Evolutionary conservation across 2,329 filamentous ascomycete genomes (phyloP), one percentile per base, ranked within the genome.

Genomic region (Beauveria brongniartii): DNA sequence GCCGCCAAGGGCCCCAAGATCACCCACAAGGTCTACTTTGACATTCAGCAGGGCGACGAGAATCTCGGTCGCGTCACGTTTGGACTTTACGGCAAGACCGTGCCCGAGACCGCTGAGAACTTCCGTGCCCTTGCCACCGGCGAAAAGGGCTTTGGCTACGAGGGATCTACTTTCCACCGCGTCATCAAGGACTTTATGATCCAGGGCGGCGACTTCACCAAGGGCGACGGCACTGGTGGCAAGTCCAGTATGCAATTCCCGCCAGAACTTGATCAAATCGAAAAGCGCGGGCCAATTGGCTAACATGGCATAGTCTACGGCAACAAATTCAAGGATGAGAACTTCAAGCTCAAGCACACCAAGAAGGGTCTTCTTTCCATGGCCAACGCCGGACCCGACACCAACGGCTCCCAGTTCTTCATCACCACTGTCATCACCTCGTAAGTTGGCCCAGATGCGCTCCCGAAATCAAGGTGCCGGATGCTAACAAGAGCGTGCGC

Each of bases 181-280:
- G 89, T 94, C 73, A 94, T 94, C 82, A 90, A 91, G 81, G 75
- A 87, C 68, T 94, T 94, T 79, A 94, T 94, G 91, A 92, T 94
- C 75, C 90, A 93, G 80, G 90, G 90, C 69, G 90, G 90, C 74
- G 90, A 94, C 80, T 93, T 94, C 77, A 93, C 90, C 75, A 88
- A 85, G 67, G 86, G 86, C 62, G 89, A 94, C 70, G 86, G 90
- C 70, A 92, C 90, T 65, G 90, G 90, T 73, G 90, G 90, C 76
- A 92, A 92, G 83, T 91, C 88, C 66, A 93, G 85, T 88, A 80
- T 71, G 84, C 81, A 63, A 26, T n/a, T 7, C 5, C 48, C 6
- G 18, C 24, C 7, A 7, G 22, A n/a, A 24, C 2, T 4, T 8
- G 3, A 12, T 40, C 47, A 40, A 18, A 14, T 40, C 47, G 41